phyloP scores from a whole-genome alignment of 1,284 basidiomycete genomes.

The Rhodotorula sp. region DNA sequence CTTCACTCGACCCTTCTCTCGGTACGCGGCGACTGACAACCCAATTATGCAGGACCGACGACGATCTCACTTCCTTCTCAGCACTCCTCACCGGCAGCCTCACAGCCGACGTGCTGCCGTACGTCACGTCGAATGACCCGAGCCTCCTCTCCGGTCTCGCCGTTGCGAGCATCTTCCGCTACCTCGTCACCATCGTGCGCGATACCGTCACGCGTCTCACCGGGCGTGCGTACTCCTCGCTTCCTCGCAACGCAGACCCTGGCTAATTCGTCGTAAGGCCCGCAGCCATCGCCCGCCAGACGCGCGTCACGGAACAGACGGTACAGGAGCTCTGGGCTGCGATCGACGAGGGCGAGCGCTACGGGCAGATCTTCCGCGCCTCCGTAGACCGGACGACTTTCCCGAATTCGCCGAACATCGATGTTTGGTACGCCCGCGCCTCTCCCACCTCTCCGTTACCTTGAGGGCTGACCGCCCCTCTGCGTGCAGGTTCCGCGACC shows the following conservation, averaged over 20 bases:
- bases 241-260: fast-evolving
- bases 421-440: slow-evolving; percentile 21
- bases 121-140: slow-evolving; percentile 28
- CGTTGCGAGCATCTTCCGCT: slow-evolving; percentile 37
- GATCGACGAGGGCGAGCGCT: slow-evolving; percentile 25
- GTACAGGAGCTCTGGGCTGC: slow-evolving; percentile 26
- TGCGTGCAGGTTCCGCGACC: slow-evolving; percentile 35
- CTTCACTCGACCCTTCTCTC: not conserved
- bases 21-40: not conserved
- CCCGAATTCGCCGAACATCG: slow-evolving; percentile 11
- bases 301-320: slow-evolving; percentile 4
- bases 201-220: slow-evolving; percentile 14
- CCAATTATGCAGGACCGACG: slow-evolving; percentile 14
- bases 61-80: slow-evolving; percentile 32
- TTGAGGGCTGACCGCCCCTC: not conserved
- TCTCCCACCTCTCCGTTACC: not conserved
- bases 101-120: slow-evolving; percentile 20
- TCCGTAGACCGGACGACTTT: slow-evolving; percentile 17
- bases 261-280: not conserved
- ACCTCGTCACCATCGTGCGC: slow-evolving; percentile 20
- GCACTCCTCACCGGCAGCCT: slow-evolving; percentile 28
- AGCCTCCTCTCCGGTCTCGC: slow-evolving; percentile 33
- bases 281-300: slow-evolving; percentile 29
- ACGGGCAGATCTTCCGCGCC: slow-evolving; percentile 18
- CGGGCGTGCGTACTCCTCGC: slow-evolving; percentile 12